Percentiles rank a stretch among this genome's conserved stretches.
Conservation (phyloP, 2,329 filamentous ascomycete genomes). For the Aspergillus ruber region DNA sequence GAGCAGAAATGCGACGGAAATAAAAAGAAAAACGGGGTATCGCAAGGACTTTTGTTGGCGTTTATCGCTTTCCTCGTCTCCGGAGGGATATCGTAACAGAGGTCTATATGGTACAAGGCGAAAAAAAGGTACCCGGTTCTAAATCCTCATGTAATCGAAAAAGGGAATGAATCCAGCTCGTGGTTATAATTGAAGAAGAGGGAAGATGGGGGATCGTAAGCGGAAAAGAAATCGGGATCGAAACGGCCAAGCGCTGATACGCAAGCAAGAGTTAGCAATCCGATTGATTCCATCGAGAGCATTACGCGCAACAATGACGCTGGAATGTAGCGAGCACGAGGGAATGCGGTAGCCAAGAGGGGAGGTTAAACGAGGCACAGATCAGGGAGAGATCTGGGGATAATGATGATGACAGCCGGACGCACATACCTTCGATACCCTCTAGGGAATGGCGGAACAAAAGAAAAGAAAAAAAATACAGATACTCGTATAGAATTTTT, state of each 20-base stretch:
- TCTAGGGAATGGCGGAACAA: background rate
- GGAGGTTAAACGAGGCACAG: background rate
- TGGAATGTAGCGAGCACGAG: background rate
- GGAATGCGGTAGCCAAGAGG: background rate
- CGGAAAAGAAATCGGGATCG: background rate
- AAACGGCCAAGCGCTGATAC: background rate
- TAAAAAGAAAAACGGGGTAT: slow-evolving; percentile 8
- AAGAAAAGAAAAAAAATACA: background rate
- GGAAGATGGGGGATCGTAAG: background rate
- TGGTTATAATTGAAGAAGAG: background rate
- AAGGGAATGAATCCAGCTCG: background rate
- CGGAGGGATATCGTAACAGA: slow-evolving; percentile 20
- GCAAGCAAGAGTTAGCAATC: background rate
- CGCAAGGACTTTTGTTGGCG: slow-evolving; percentile 13
- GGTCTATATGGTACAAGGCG: slow-evolving; percentile 21
- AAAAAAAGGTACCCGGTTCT: background rate
- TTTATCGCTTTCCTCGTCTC: slow-evolving; percentile 13
- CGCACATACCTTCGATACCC: background rate
- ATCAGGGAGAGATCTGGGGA: background rate
- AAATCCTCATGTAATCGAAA: background rate
- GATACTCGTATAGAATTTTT: too few species aligned
- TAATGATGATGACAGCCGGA: background rate
- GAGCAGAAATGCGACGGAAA: slow-evolving; percentile 32
- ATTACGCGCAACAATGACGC: background rate
- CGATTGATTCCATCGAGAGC: background rate